Base-by-base conservation (phyloP, 352 stramenopile species). In the Phytophthora foliorum region DNA sequence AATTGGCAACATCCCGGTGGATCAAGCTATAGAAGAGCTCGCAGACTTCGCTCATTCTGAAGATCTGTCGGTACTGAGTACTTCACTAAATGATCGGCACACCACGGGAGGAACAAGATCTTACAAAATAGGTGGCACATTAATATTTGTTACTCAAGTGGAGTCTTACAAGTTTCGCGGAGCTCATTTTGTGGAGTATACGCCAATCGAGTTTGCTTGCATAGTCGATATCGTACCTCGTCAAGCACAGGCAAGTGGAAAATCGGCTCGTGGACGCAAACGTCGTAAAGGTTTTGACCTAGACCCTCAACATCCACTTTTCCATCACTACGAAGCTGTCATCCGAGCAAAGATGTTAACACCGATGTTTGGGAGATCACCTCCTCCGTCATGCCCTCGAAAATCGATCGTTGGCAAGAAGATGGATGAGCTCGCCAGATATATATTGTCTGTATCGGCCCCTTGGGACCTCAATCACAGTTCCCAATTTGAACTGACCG, bases 101-200 rank as follows among this genome's bases (percentile, higher is more conserved):
- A 29, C 41, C 17, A 38, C 32, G 3, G 21, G 16, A 21, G 53
- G 38, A 5, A 6, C 38, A 0, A 22, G 53, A 31, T n/a, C 24
- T 3, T 60, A 42, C 25, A 50, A 58, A 24, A 17, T 58, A 0
- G 13, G 14, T 34, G 34, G 51, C 0, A 32, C 49, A 49, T 16
- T 49, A 17, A n/a, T 39, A 11, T 58, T 58, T 45, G 22, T 58
- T 6, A 49, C 34, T 38, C 34, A 58, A 49, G 39, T 60, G 0
- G 53, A 60, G 24, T 50, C 53, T 2, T 51, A 60, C 21, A 11
- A 19, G 19, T 42, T 41, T 11, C 36, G 52, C 9, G 52, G 53
- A 17, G 17, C 4, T 0, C 24, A 29, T 39, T 51, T 58, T 60
- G 1, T 4, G 3, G 53, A 60, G 16, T 60, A 60, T 41, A 19